Evolutionary conservation across 768 basidiomycete genomes (phyloP), one percentile per base, ranked within the genome.

Genomic region (Lactarius pseudohatsudake): DNA sequence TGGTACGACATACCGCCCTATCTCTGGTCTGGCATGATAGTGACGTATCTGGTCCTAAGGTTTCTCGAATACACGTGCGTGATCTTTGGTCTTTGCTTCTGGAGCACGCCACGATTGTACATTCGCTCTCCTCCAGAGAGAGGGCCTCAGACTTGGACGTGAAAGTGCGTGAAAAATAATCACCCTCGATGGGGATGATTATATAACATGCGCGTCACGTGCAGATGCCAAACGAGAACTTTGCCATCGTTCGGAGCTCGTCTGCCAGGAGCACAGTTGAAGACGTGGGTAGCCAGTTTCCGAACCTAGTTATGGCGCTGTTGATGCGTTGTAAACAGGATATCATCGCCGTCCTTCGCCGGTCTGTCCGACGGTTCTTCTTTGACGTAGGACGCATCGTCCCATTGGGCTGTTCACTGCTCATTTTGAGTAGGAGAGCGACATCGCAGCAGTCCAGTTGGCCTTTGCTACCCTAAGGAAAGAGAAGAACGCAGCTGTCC

Each of bases 331-430:
- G 5, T 61, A 18, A 61, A 61, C 34, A 62, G 61, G 61, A 62
- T 54, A 43, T 62, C 38, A 38, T 62, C 3, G 61, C 61, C n/a
- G 61, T 56, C 53, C 61, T 62, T 32, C 61, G 61, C 28, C 61
- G 61, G 18, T 62, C 61, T 45, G 61, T 62, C 54, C 61, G 61
- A 20, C 53, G 61, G 53, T 62, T 62, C 61, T 62, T 62, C 30
- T 62, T 62, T 56, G 61, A 62, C 15, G 61, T 62, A 56, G 10
- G 61, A 30, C 9, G 45, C 50, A 26, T 43, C 41, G 26, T 55
- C 36, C 36, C 36, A 4, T 40, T n/a, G 57, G 20, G 28, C 18
- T 43, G 38, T 40, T 56, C 47, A 18, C 32, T 18, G 53, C 53
- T 62, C 61, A 62, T 41, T 54, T 62, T 43, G 54, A 62, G 28